Evolutionary conservation across 768 basidiomycete species (phyloP).

Genomic region (Naganishia kalamii): DNA sequence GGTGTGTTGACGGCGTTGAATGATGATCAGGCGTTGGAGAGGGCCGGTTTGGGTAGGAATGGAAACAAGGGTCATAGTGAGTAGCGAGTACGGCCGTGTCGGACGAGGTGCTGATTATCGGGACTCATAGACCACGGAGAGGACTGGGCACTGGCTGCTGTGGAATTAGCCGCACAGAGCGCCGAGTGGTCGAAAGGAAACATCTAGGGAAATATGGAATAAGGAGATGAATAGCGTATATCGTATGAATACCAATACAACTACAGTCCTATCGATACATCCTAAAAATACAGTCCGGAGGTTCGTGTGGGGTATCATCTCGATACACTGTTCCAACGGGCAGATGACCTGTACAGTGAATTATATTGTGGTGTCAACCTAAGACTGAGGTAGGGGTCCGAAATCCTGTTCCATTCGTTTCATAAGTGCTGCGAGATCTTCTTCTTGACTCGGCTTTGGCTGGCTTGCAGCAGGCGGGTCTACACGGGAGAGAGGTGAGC

Average conservation of each 20-base stretch:
- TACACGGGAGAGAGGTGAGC: background rate
- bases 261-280: background rate
- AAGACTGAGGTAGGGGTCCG: slow-evolving; percentile 16
- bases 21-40: slow-evolving; percentile 88
- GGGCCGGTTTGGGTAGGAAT: slow-evolving; percentile 77
- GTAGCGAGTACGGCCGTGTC: slow-evolving; percentile 13
- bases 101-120: slow-evolving; percentile 3
- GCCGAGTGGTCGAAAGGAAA: slow-evolving; percentile 41
- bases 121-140: slow-evolving; percentile 62
- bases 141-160: slow-evolving; percentile 94
- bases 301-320: background rate
- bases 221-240: background rate
- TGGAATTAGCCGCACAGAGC: slow-evolving; percentile 54
- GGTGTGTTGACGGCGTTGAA: slow-evolving; percentile 87
- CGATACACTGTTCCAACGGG: background rate
- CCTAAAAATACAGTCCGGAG: background rate
- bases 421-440: slow-evolving; percentile 24
- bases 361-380: background rate
- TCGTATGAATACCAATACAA: background rate
- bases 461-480: background rate
- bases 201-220: background rate
- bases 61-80: slow-evolving; percentile 72
- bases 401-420: slow-evolving; percentile 27
- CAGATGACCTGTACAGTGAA: no score
- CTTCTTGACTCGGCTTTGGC: slow-evolving; percentile 1